Conservation (phyloP, 192 early-diverging fungal genomes). For the Coemansia aciculifera region DNA sequence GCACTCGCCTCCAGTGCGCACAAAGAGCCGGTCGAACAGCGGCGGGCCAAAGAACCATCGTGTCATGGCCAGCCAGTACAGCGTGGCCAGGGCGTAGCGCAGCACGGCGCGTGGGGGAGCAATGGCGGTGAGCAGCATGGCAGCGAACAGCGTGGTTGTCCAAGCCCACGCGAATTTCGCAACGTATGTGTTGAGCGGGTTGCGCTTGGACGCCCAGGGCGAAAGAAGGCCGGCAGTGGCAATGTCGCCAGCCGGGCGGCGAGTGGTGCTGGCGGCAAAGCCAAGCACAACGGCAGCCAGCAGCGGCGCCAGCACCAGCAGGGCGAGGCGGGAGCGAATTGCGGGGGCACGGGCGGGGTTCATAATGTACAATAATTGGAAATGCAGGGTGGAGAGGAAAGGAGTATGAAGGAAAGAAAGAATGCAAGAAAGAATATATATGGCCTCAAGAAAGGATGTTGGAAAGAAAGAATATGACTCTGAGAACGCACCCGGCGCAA, state of each 20-base stretch:
- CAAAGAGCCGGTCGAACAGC: conserved; percentile 76
- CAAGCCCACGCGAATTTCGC: conserved; percentile 89
- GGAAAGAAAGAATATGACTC: too few relatives aligned
- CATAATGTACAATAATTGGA: not conserved
- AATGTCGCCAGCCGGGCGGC: not conserved
- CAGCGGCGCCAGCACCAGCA: conserved; percentile 30
- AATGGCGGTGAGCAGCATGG: conserved; percentile 48
- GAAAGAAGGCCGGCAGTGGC: conserved; percentile 11
- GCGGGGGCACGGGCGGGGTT: not conserved
- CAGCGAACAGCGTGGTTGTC: conserved; percentile 67
- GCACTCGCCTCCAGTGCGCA: conserved; percentile 70
- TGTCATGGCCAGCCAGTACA: conserved; percentile 83
- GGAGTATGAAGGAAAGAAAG: not conserved
- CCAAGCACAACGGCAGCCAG: conserved; percentile 33
- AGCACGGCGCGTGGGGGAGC: conserved; percentile 14
- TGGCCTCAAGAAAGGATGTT: too few relatives aligned
- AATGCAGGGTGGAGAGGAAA: not conserved
- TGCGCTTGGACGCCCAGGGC: conserved; percentile 67
- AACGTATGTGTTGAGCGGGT: conserved; percentile 74
- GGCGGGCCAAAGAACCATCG: conserved; percentile 86
- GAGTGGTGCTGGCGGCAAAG: conserved; percentile 7
- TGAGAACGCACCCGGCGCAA: not conserved
- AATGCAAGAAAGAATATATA: too few relatives aligned
- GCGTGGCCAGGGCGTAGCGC: conserved; percentile 65
- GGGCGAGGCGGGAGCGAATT: conserved; percentile 15